phyloP scores from a whole-genome alignment of 1,284 basidiomycete genomes.

The Uromyces viciae-fabae region DNA sequence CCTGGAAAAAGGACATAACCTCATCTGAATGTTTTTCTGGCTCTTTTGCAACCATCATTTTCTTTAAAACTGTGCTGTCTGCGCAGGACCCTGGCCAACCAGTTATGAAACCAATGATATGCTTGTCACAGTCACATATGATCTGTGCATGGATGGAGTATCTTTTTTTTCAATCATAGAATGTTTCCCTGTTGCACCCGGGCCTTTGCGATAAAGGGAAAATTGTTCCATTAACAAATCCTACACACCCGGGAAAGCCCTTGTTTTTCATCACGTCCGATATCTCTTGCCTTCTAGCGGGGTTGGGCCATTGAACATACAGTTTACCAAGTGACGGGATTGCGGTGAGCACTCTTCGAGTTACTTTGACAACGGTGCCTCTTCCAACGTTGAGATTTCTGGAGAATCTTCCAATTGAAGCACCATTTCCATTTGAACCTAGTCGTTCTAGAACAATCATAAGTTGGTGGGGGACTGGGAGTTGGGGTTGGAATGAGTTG shows the following conservation, averaged over 20 bases:
- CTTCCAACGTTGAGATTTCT: background rate
- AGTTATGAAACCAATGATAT: background rate
- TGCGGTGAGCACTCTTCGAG: background rate
- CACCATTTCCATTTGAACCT: background rate
- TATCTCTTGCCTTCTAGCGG: background rate
- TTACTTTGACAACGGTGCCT: background rate
- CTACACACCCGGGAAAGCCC: constrained; percentile 12
- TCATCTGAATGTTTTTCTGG: background rate
- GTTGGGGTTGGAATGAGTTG: background rate
- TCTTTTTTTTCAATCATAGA: background rate
- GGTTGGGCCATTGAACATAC: background rate
- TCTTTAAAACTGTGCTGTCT: background rate
- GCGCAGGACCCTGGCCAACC: background rate
- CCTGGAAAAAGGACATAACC: background rate
- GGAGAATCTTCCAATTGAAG: background rate
- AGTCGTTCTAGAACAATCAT: background rate
- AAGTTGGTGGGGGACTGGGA: background rate
- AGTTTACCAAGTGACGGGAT: background rate
- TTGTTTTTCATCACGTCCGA: background rate
- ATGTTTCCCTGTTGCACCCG: background rate
- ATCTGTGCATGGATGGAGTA: constrained; percentile 15
- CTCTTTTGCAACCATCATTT: background rate
- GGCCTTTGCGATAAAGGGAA: constrained; percentile 9
- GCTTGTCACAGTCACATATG: constrained; percentile 14
- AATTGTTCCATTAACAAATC: background rate